phyloP scores from a whole-genome alignment of 169 alveolate species.

The Besnoitia besnoiti region DNA sequence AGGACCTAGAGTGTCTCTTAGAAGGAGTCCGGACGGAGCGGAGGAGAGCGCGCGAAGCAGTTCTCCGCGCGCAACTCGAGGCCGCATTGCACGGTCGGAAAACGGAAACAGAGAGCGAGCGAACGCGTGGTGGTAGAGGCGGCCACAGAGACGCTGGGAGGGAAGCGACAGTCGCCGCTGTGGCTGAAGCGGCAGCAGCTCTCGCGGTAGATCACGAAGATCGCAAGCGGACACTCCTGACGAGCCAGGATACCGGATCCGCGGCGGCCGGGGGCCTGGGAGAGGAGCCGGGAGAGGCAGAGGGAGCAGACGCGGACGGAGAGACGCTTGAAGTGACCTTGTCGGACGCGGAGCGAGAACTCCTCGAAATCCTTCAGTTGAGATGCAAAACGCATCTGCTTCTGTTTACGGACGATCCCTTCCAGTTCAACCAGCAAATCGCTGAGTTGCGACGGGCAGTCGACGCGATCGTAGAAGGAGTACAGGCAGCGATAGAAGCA shows the following conservation, averaged over 20 bases:
- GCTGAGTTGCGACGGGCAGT: constrained; percentile 21
- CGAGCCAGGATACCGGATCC: neutral
- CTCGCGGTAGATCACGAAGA: neutral
- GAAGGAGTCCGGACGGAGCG: neutral
- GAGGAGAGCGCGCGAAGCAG: neutral
- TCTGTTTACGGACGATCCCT: constrained; percentile 34
- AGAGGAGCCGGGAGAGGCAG: constrained; percentile 5
- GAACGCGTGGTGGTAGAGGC: neutral
- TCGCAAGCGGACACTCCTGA: neutral
- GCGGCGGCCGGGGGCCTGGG: neutral
- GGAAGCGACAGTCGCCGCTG: constrained; percentile 33
- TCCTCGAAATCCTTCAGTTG: constrained; percentile 36
- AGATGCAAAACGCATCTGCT: constrained; percentile 33
- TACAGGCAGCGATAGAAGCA: neutral
- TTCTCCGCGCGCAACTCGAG: neutral
- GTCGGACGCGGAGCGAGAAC: neutral
- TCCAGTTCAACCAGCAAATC: constrained; percentile 27
- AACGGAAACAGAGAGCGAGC: neutral
- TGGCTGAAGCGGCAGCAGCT: constrained; percentile 44
- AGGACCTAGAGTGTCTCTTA: neutral
- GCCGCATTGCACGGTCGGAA: neutral
- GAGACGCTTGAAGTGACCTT: neutral
- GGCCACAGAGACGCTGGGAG: neutral
- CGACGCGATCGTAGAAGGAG: neutral
- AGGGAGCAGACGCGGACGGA: neutral